Base-by-base conservation (phyloP, 192 early-diverging fungal genomes). In the Coemansia sp. region DNA sequence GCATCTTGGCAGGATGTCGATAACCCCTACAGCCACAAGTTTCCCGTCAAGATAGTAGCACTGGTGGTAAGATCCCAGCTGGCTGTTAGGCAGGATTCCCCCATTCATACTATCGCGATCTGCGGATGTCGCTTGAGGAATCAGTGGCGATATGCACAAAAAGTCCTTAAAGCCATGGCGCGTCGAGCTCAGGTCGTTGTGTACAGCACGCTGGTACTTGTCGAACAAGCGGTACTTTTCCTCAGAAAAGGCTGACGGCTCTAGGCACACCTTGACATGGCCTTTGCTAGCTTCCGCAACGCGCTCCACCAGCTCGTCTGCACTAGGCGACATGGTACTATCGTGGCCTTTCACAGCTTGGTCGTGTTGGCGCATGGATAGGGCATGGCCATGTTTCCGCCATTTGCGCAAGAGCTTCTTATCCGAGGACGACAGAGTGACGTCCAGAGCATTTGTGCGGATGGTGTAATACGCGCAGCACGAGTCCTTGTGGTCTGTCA, bases 1-100 rank as follows among this genome's bases (percentile, higher is more conserved):
- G 70, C 93, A 98, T 7, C 69, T 48, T 7, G 95, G 97, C 49
- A 98, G 79, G 6, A 98, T 88, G 70, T 99, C 97, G 61, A 99
- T 75, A 4, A 99, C 95, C n/a, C 89, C 92, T 13, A 98, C 90
- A 8, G 95, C 97, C 22, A 90, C 88, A 32, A 99, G 84, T 17
- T 82, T 84, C 5, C 84, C 89, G 67, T 94, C 91, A 48, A 97
- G 67, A 46, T 93, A 90, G 77, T 99, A 98, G 63, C 90, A 91
- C 86, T 96, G 95, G 68, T 99, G 95, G 67, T 91, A 99, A 7
- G 40, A 90, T 83, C 64, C 97, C 90, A 82, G 84, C 84, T 53
- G 87, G 79, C 40, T 84, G 5, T 42, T 17, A 71, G 44, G 77
- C 74, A 32, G 60, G 72, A 39, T 61, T 63, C 11, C 16, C 3